These are phyloP conservation scores for Exserohilum turcica DNA, from an alignment of 2,329 filamentous ascomycete genomes.

Conservation along the genomic window DNA sequence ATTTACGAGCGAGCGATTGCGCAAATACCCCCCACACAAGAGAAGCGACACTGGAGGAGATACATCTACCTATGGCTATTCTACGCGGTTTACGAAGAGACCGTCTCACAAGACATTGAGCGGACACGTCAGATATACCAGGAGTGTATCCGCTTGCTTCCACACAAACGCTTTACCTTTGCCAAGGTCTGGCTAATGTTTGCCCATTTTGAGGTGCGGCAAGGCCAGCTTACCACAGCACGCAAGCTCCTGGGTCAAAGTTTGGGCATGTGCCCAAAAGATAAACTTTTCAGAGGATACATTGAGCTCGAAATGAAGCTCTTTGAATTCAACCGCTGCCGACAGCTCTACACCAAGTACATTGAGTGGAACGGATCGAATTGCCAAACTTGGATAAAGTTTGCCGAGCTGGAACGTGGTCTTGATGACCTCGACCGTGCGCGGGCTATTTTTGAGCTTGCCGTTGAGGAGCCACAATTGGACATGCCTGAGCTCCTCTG, in stretches of 20 bases:
- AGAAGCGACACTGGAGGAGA: constrained; percentile 95
- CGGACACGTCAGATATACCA: constrained; percentile 89
- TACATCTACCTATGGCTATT: constrained; percentile 99
- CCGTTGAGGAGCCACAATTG: constrained; percentile 77
- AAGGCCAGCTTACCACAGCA: constrained; percentile 77
- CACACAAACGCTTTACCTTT: constrained; percentile 97
- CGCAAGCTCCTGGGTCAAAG: constrained; percentile 88
- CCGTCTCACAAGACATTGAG: constrained; percentile 76
- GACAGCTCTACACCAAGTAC: constrained; percentile 91
- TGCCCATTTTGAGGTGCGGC: constrained; percentile 89
- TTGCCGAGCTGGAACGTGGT: constrained; percentile 88
- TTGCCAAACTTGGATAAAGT: constrained; percentile 93
- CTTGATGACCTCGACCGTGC: constrained; percentile 88
- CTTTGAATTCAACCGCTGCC: constrained; percentile 90
- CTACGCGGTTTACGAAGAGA: constrained; percentile 94
- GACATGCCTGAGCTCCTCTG: constrained; percentile 98
- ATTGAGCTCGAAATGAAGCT: constrained; percentile 90
- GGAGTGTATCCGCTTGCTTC: constrained; percentile 83
- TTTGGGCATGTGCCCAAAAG: constrained; percentile 94
- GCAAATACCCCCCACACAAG: constrained; percentile 90
- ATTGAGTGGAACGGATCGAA: constrained; percentile 91
- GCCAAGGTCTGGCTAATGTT: constrained; percentile 95
- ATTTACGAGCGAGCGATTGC: constrained; percentile 95
- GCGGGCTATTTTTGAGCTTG: constrained; percentile 89
- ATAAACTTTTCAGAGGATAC: constrained; percentile 92